Evolutionary conservation across 495 filamentous ascomycete genomes (phyloP), one percentile per base, ranked within the genome.

Genomic region (Endocarpon pusillum): DNA sequence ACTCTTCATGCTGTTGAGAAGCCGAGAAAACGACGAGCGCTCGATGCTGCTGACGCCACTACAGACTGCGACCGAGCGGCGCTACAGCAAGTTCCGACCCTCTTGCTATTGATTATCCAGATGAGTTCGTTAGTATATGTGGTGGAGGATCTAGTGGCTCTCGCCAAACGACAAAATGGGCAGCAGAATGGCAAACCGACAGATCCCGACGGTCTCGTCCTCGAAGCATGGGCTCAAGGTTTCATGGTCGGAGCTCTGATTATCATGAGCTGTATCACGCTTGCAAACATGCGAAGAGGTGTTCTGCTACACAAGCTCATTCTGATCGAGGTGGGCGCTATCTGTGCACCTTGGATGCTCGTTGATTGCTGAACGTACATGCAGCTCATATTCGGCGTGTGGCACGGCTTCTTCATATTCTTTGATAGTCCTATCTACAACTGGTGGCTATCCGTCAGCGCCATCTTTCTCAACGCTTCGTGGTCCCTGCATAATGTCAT

Each of bases 401-500:
- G 20, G 17, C 55, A 64, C 37, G 61, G 59, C 9, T 62, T 57
- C 14, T 67, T 62, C 37, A 58, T 58, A 21, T 65, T 66, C 36
- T 41, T 47, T n/a, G 43, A 54, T 21, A 43, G 47, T 6, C 56
- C 57, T 1, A 49, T 39, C 19, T 66, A 64, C 34, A 59, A 58
- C 25, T 66, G 56, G 54, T 63, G 64, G 28, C 52, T 64, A 1
- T 62, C 59, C 2, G 44, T 49, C 27, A 62, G 59, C 2, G 61
- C 61, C 15, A 55, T 62, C 39, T 51, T 56, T 1, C 45, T 66
- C n/a, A 61, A 59, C 29, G 32, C 55, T 18, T 64, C 61, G 15
- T 66, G 59, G 58, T 50, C 42, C 16, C 39, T 63, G 10, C 62
- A 66, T 45, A 66, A 66, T 35, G 51, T 64, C 18, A 59, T 66